phyloP scores from a whole-genome alignment of 2,329 filamentous ascomycete genomes.

The Pseudogymnoascus sp. region DNA sequence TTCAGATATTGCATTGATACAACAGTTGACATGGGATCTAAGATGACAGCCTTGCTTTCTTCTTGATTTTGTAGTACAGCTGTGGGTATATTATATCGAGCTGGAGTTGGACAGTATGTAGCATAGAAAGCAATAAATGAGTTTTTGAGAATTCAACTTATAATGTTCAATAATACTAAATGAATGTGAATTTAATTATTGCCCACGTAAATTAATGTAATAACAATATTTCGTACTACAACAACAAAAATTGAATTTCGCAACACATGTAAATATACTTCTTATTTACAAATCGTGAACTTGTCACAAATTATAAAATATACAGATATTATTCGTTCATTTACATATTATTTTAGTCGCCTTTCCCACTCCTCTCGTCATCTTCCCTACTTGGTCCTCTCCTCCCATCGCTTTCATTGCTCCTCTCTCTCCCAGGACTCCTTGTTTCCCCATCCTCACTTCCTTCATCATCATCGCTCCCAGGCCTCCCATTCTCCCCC shows the following conservation, averaged over 20 bases:
- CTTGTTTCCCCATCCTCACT: not conserved
- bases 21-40: slow-evolving; percentile 2
- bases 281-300: not conserved
- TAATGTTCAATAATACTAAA: not conserved
- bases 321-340: not conserved
- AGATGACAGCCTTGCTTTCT: slow-evolving; percentile 6
- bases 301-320: not conserved
- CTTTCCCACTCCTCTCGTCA: slow-evolving; percentile 1
- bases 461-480: not conserved
- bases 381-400: not conserved
- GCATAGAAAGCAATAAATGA: slow-evolving; percentile 9
- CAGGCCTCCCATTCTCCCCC: not conserved
- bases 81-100: slow-evolving; percentile 7
- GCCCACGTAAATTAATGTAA: not conserved
- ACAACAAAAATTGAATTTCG: not conserved
- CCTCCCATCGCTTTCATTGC: not conserved
- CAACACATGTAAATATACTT: not conserved
- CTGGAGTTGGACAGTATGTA: slow-evolving; percentile 8
- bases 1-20: slow-evolving; percentile 4
- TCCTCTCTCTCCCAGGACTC: slow-evolving; percentile 11
- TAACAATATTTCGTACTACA: not conserved
- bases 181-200: not conserved
- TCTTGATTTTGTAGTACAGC: slow-evolving; percentile 6
- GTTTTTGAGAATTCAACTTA: not conserved
- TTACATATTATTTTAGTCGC: slow-evolving; percentile 6